phyloP scores from a whole-genome alignment of 805 yeast species.

The Ogataea wickerhamii region DNA sequence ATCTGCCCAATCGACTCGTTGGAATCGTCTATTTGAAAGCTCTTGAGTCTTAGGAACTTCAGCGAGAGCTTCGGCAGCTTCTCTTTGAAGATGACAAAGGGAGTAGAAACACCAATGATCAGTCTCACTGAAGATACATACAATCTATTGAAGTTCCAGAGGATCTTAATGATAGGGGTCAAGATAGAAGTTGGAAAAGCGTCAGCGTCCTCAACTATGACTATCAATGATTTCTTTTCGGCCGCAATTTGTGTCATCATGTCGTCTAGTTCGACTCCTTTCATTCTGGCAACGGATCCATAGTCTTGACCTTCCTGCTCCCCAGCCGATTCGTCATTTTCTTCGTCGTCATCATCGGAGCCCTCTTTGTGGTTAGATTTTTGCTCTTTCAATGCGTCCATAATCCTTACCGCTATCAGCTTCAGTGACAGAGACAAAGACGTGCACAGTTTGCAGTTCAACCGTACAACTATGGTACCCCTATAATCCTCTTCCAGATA shows the following conservation, averaged over 20 bases:
- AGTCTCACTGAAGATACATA: constrained; percentile 17
- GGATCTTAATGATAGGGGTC: constrained; percentile 22
- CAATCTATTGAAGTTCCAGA: constrained; percentile 23
- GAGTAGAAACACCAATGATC: constrained; percentile 34
- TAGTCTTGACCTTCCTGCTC: neutral
- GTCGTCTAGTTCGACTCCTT: constrained; percentile 26
- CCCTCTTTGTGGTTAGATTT: constrained; percentile 13
- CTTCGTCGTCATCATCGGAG: constrained; percentile 6
- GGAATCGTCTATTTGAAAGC: constrained; percentile 31
- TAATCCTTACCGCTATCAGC: constrained; percentile 31
- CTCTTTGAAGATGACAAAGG: constrained; percentile 33
- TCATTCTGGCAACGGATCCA: constrained; percentile 2
- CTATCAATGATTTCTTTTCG: constrained; percentile 16
- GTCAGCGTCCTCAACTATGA: constrained; percentile 36
- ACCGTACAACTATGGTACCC: constrained; percentile 26
- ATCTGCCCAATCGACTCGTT: constrained; percentile 29
- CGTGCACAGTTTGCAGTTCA: constrained; percentile 37
- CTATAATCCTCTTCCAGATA: constrained; percentile 13
- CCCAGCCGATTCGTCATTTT: constrained; percentile 4
- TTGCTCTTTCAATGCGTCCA: constrained; percentile 4
- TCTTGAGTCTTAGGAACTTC: constrained; percentile 22
- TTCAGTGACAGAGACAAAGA: constrained; percentile 35
- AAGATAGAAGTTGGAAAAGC: constrained; percentile 27
- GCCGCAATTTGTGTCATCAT: constrained; percentile 17
- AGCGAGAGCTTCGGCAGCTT: constrained; percentile 27